phyloP scores from a whole-genome alignment of 1,139 yeast species.

The Pichia sp. region DNA sequence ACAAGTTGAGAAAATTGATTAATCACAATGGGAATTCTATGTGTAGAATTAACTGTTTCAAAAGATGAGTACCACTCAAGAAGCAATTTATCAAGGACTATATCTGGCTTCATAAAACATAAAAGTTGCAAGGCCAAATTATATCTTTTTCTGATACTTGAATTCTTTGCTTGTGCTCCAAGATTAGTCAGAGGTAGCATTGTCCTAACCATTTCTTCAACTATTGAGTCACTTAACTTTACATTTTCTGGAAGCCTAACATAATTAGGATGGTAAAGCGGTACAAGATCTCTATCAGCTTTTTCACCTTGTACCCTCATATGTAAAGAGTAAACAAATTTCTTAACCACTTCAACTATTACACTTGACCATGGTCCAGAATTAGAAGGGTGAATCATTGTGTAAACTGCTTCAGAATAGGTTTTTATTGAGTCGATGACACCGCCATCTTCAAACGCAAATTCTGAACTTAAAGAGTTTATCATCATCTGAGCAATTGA shows the following conservation, averaged over 20 bases:
- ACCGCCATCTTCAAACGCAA: conserved; percentile 35
- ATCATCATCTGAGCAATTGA: conserved; percentile 55
- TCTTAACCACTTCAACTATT: conserved; percentile 56
- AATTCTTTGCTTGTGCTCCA: conserved; percentile 75
- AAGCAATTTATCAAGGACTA: conserved; percentile 57
- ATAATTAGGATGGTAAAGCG: conserved; percentile 33
- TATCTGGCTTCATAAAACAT: conserved; percentile 55
- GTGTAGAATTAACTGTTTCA: conserved; percentile 70
- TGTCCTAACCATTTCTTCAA: conserved; percentile 45
- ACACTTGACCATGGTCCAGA: conserved; percentile 76
- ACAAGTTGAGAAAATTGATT: conserved; percentile 60
- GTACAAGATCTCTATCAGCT: conserved; percentile 25
- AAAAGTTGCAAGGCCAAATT: conserved; percentile 55
- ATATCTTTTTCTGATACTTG: conserved; percentile 51
- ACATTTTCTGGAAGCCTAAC: conserved; percentile 39
- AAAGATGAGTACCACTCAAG: conserved; percentile 79
- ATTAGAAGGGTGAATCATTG: conserved; percentile 90
- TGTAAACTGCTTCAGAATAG: conserved; percentile 63
- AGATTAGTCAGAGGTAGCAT: conserved; percentile 52
- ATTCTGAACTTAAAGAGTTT: conserved; percentile 53
- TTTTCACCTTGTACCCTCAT: conserved; percentile 47
- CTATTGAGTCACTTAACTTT: conserved; percentile 39
- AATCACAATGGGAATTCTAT: conserved; percentile 70
- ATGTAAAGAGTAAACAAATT: conserved; percentile 51
- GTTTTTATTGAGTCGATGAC: conserved; percentile 48